Evolutionary conservation across 805 yeast genomes (phyloP), one percentile per base, ranked within the genome.

Genomic region (Yueomyces sp.): DNA sequence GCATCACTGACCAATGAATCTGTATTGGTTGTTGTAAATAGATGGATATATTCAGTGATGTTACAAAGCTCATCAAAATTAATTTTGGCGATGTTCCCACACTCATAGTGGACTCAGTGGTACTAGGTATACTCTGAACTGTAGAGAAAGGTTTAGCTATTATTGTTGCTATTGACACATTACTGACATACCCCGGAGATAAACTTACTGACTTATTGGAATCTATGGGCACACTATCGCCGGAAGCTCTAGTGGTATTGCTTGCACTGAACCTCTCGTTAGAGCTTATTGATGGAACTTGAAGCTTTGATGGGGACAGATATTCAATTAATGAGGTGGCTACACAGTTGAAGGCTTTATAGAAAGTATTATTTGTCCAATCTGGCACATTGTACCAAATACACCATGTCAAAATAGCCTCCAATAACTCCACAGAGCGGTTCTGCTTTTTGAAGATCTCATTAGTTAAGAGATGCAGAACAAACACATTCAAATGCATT

Each of bases 301-400:
- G 74, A 55, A 29, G 81, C 75, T 28, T 76, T 4, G 50, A 75
- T 4, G 86, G 69, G 0, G 94, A 94, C 43, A 87, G 62, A 57
- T 87, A 96, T 52, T 77, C 81, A 2, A 83, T 71, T 60, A 87
- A 67, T 3, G 81, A 68, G 11, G 80, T 75, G 42, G 87, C 77
- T 27, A 85, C 65, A 11, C 75, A 66, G 44, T 77, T 75, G 49
- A 85, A 70, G 42, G 85, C 65, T 56, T 84, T 92, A 49, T 80
- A 79, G 40, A 94, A 74, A 45, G 94, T 75, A 52, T 82, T 83
- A 49, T 79, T 83, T 50, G 84, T 83, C 51, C 84, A 66, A 59
- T 85, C 95, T 0, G 95, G 84, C 3, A 85, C 74, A 50, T 82
- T 84, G 56, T 85, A 86, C 95, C 95, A 87, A 30, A 80, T 60